Base-by-base conservation (phyloP, 2,329 filamentous ascomycete species). In the Epichloe amarillans region DNA sequence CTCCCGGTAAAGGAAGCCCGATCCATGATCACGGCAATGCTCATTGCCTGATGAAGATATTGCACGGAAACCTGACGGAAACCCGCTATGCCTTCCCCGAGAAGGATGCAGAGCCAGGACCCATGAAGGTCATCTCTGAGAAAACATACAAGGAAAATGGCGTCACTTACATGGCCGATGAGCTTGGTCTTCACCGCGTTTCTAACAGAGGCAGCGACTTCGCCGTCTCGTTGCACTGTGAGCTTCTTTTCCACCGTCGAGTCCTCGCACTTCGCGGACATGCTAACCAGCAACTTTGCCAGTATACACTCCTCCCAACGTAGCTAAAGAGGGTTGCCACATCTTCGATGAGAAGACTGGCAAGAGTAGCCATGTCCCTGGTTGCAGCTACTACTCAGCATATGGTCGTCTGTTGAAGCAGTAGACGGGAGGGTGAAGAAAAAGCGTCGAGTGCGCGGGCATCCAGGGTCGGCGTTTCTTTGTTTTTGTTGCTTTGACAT, bases 1-100 rank as follows among this genome's bases (percentile, higher is more conserved):
- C 82, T 15, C 89, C 90, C 0, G 85, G 86, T 48, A 88, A 88
- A 68, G 79, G 79, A 38, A 91, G 85, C 60, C 83, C 86, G 11
- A 88, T 96, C 62, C 90, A 96, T 64, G 90, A 96, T 65, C 85
- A 88, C 66, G 84, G 83, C 62, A 87, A 91, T 54, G 87, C 89
- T 39, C 90, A 95, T 65, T 96, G 90, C 68, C 73, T 95, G 59
- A 95, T 95, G 88, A 95, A 84, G 73, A 82, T 91, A 57, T 76
- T 95, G 55, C 82, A 81, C 58, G 90, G 90, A 44, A 77, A 74
- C 54, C 72, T 95, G 53, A 86, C 81, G 58, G 90, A 96, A 71
- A 90, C 86, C 17, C 78, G 87, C 53, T 95, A 88, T 66, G 76
- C 77, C 48, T 89, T 86, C 69, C 89, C 89, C 0, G 63, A 72